Evolutionary conservation across 225 moss, liverwort and hornwort species (phyloP), one percentile per base, ranked within the genome.

Genomic region (Physcomitrellopsis africana): DNA sequence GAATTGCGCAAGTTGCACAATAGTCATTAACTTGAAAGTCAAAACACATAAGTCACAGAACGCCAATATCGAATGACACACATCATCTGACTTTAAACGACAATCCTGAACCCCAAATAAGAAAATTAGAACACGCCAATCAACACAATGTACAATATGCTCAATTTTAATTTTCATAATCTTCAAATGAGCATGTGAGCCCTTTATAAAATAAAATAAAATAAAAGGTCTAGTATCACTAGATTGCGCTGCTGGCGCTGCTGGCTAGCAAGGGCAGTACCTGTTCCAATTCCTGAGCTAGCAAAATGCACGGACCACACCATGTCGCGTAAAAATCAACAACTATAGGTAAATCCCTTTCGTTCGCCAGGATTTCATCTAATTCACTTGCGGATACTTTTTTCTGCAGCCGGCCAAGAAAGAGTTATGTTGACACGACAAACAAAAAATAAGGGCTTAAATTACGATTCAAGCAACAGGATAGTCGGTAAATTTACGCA

Each of bases 241-340:
- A 62, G 15, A 66, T 18, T 10, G 32, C 32, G 7, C 27, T 16
- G 58, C 10, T 54, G 9, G 11, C 13, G 18, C 17, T 18, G 44
- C 18, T 22, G 44, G 58, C 29, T 45, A 18, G 23, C 57, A 53
- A 52, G 23, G 59, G 24, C 19, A 68, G 52, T 77, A 99, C 97
- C 93, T 80, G 78, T 83, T 99, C 97, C 66, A 99, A 82, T 68
- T 99, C 88, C 73, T 99, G 95, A 68, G 97, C 97, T 51, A 99
- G 90, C 65, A 99, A 75, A 60, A 95, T 93, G 78, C 97, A 99
- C 3, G 97, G 97, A 3, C 97, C 97, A 82, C 97, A 99, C 97
- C 97, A 99, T 22, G 97, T 99, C 1, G 95, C 97, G 76, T 99
- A 99, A 52, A 99, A 99, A 65, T 99, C 97, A 10, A 99, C 91